Conservation (phyloP, 805 yeast species). For the Priceomyces medius region DNA sequence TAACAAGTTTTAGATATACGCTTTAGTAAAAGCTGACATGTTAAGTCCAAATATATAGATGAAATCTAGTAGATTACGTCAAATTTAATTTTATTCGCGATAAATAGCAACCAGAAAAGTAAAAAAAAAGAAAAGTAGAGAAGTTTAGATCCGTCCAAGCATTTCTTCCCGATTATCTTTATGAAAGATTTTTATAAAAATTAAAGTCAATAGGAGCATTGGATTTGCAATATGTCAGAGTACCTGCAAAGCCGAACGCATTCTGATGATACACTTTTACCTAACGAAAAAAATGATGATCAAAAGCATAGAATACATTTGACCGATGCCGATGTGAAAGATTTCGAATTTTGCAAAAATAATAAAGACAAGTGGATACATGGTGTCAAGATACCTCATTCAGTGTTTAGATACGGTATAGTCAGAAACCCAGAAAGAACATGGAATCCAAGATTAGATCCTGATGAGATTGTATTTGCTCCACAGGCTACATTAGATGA, state of each 20-base stretch:
- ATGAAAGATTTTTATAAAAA: too few relatives aligned
- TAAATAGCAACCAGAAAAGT: too few relatives aligned
- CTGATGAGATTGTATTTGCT: slow-evolving; percentile 16
- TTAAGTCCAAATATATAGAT: slow-evolving; percentile 42
- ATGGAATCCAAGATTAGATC: not conserved
- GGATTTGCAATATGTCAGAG: too few relatives aligned
- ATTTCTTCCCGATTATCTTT: too few relatives aligned
- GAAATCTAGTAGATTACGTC: not conserved
- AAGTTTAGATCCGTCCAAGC: too few relatives aligned
- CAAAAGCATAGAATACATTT: not conserved
- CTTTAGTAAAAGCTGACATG: slow-evolving; percentile 46
- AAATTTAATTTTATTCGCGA: not conserved
- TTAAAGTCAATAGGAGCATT: too few relatives aligned
- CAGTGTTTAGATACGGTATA: slow-evolving; percentile 23
- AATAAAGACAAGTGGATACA: slow-evolving; percentile 26
- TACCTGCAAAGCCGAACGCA: too few relatives aligned
- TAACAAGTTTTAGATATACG: slow-evolving; percentile 36
- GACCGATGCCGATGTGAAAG: not conserved
- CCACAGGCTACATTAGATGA: slow-evolving; percentile 26
- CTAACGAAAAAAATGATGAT: not conserved
- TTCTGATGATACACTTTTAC: too few relatives aligned
- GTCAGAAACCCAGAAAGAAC: slow-evolving; percentile 8
- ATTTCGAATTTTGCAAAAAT: slow-evolving; percentile 1
- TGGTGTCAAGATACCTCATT: slow-evolving; percentile 24
- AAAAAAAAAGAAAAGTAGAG: too few relatives aligned